phyloP scores from a whole-genome alignment of 2,329 filamentous ascomycete species.

The Hypomyces rosellus region DNA sequence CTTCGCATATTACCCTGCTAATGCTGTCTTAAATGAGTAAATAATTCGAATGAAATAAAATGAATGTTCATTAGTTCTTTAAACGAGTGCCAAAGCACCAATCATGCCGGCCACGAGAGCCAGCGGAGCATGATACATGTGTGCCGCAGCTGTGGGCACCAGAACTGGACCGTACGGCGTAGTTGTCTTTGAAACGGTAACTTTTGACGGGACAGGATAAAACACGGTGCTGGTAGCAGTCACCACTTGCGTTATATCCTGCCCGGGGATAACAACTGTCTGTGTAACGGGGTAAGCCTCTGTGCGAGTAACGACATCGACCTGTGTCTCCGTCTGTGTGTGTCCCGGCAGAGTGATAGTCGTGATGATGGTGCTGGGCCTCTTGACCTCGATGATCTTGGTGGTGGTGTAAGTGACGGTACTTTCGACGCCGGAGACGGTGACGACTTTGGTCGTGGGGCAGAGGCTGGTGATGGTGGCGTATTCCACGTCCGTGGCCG shows the following conservation, averaged over 20 bases:
- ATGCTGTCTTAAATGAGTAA: no score
- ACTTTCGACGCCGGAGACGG: conserved; percentile 32
- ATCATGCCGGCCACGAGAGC: conserved; percentile 30
- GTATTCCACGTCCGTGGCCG: conserved; percentile 16
- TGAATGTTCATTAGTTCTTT: background rate
- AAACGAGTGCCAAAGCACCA: conserved; percentile 33
- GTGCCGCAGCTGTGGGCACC: conserved; percentile 19
- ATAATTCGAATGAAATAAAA: no score
- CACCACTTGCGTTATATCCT: conserved; percentile 18
- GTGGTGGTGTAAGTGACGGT: conserved; percentile 34
- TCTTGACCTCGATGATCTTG: conserved; percentile 28
- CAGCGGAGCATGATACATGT: conserved; percentile 26
- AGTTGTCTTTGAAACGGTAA: conserved; percentile 13
- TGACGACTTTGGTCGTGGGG: conserved; percentile 39
- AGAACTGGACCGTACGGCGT: conserved; percentile 19
- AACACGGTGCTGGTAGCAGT: conserved; percentile 24
- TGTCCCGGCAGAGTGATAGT: no score
- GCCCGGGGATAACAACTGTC: conserved; percentile 28
- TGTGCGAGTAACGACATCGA: no score
- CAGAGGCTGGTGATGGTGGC: conserved; percentile 37
- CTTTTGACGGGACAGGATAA: conserved; percentile 27
- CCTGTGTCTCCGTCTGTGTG: no score
- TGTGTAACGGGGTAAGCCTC: no score
- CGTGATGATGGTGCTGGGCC: background rate
- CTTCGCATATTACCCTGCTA: no score